Evolutionary conservation across 805 yeast species (phyloP).

Genomic region (Metschnikowia reukaufii): DNA sequence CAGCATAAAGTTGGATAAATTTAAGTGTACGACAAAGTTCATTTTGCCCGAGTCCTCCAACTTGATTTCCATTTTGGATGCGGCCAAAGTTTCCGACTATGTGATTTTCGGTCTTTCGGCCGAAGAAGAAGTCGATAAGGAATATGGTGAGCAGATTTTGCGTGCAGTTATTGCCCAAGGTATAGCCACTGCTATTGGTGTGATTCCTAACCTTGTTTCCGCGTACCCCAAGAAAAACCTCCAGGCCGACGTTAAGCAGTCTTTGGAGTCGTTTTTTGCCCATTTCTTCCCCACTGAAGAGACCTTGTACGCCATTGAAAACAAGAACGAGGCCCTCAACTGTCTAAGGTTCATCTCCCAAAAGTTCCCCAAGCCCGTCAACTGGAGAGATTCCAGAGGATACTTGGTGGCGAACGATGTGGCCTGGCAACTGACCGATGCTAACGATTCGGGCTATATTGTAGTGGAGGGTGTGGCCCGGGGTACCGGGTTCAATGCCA

Average conservation of each 20-base stretch:
- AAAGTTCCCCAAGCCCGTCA: conserved; percentile 77
- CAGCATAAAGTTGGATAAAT: conserved; percentile 56
- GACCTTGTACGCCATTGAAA: conserved; percentile 70
- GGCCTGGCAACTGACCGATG: conserved; percentile 30
- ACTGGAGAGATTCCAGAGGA: conserved; percentile 94
- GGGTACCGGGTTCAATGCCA: conserved; percentile 78
- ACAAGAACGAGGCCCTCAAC: conserved; percentile 65
- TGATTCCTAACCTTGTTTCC: conserved; percentile 67
- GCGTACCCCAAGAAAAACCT: conserved; percentile 72
- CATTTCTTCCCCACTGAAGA: conserved; percentile 66
- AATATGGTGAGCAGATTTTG: conserved; percentile 83
- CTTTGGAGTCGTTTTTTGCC: conserved; percentile 40
- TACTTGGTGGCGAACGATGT: conserved; percentile 76
- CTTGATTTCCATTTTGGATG: conserved; percentile 72
- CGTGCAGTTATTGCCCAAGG: conserved; percentile 92
- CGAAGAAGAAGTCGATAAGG: conserved; percentile 71
- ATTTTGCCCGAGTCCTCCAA: conserved; percentile 68
- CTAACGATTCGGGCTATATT: conserved; percentile 38
- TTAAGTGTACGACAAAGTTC: conserved; percentile 72
- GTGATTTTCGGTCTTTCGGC: conserved; percentile 91
- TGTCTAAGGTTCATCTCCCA: conserved; percentile 79
- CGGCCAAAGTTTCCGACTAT: conserved; percentile 86
- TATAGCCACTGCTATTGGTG: conserved; percentile 77
- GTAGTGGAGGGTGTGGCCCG: conserved; percentile 81
- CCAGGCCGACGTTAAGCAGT: conserved; percentile 59